Evolutionary conservation across 345 rosid genomes (phyloP), one percentile per base, ranked within the genome.

Genomic region (Odontarrhena argentea): DNA sequence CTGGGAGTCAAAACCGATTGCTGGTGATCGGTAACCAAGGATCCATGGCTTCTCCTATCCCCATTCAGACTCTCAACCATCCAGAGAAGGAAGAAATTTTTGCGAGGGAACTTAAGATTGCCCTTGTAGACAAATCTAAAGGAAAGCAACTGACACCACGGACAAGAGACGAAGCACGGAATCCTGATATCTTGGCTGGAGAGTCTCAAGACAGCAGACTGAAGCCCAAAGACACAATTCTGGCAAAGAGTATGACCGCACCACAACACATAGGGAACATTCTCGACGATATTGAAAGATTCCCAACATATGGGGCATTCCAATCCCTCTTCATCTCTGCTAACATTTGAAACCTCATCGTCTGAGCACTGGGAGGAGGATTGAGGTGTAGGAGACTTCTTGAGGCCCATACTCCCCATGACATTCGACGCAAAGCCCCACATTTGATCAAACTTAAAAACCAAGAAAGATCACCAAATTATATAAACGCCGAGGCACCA

Each of bases 271-370:
- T 76, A 79, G 3, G 92, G 89, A 73, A 86, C 87, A 51, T 86
- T 86, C 71, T 86, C 92, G 5, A 86, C 89, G 37, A 86, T 81
- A 70, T 86, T 84, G 78, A 86, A 86, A 18, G 84, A 84, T 68
- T 86, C 92, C 74, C 82, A 84, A 69, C 92, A 86, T 9, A 86
- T 78, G 0, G 89, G 92, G 24, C 92, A 86, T 55, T 84, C 92
- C 59, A 86, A 30, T 26, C 92, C 84, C 36, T 84, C 86, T 3
- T 80, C 92, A 9, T 72, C 60, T 42, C 73, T 74, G 51, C 73
- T 71, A 52, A 62, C 46, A 6, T 66, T 65, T 13, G 74, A 71
- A 45, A 58, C 53, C 50, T 86, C 92, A 12, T 86, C 85, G 8
- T 86, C 92, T 0, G 87, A 86, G 54, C 79, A 79, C 18, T 86